A percentile compares a stretch with the other conserved stretches of the same genome.
Conservation (phyloP, 2,329 filamentous ascomycete genomes). For the Myriosclerotinia duriaeana region DNA sequence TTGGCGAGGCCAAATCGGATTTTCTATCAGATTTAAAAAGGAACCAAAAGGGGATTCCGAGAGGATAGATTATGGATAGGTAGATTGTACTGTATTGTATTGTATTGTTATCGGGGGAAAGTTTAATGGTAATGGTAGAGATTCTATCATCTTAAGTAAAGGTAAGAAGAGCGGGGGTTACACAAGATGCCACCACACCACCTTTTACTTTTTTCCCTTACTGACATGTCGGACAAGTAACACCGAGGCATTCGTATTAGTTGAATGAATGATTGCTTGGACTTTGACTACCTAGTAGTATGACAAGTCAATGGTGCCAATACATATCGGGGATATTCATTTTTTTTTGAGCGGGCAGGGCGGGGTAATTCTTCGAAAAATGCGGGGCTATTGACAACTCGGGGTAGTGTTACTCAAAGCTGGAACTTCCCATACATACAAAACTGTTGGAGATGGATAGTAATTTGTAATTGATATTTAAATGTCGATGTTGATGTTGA, state of each 20-base stretch:
- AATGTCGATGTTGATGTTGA: too few relatives aligned
- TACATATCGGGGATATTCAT: not conserved
- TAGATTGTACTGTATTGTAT: not conserved
- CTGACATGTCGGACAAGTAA: not conserved
- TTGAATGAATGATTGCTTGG: too few relatives aligned
- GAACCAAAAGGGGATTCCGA: too few relatives aligned
- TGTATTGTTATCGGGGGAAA: not conserved
- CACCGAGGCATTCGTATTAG: not conserved
- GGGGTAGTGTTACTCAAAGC: not conserved
- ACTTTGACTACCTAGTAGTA: too few relatives aligned
- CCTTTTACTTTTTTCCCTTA: not conserved
- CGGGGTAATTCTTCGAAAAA: not conserved
- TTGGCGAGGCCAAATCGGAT: not conserved
- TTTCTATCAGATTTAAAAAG: not conserved
- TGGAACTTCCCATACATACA: not conserved
- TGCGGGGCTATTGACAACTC: not conserved
- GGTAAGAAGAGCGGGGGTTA: constrained; percentile 9
- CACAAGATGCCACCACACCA: not conserved
- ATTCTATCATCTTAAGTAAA: constrained; percentile 15
- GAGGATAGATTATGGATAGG: not conserved
- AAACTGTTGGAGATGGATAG: too few relatives aligned
- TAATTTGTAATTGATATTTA: too few relatives aligned
- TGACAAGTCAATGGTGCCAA: not conserved
- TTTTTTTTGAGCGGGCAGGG: not conserved
- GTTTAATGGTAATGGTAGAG: not conserved